Evolutionary conservation across 371 early-diverging fungal species (phyloP).

Genomic region (Mortierella sp.): DNA sequence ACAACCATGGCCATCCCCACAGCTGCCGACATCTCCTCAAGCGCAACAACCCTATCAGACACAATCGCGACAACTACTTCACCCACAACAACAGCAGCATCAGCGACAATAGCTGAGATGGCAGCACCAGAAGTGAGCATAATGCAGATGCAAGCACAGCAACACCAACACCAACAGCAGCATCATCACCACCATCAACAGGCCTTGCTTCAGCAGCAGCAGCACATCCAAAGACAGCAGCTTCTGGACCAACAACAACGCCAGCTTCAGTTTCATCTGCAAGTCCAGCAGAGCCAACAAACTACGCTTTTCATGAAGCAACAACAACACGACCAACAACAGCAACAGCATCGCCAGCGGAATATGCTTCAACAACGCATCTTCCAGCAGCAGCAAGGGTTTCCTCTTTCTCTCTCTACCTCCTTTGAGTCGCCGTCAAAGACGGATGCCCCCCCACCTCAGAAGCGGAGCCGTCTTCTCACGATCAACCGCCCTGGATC

Average conservation of each 20-base stretch:
- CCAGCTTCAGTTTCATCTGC: not conserved
- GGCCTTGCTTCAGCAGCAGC: conserved; percentile 13
- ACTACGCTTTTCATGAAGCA: not conserved
- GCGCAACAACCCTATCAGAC: conserved; percentile 12
- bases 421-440: conserved; percentile 13
- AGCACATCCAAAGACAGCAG: not conserved
- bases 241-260: conserved; percentile 6
- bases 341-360: conserved; percentile 11
- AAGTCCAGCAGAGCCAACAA: not conserved
- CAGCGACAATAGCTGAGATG: conserved; percentile 3
- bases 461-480: conserved; percentile 27
- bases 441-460: conserved; percentile 1
- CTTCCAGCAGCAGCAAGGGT: conserved; percentile 21
- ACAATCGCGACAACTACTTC: conserved; percentile 7
- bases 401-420: conserved; percentile 28
- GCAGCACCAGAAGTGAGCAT: not conserved
- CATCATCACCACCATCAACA: conserved; percentile 12
- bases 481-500: conserved; percentile 14
- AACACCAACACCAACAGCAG: conserved; percentile 17
- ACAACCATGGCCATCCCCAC: conserved; percentile 26
- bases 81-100: conserved; percentile 19
- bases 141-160: conserved; percentile 18
- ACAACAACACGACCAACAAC: not conserved
- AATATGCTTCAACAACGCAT: conserved; percentile 21
- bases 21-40: conserved; percentile 20